These are phyloP conservation scores for Cucurbita argyrosperma DNA, from an alignment of 306 rosid genomes.

Conservation along the genomic window DNA sequence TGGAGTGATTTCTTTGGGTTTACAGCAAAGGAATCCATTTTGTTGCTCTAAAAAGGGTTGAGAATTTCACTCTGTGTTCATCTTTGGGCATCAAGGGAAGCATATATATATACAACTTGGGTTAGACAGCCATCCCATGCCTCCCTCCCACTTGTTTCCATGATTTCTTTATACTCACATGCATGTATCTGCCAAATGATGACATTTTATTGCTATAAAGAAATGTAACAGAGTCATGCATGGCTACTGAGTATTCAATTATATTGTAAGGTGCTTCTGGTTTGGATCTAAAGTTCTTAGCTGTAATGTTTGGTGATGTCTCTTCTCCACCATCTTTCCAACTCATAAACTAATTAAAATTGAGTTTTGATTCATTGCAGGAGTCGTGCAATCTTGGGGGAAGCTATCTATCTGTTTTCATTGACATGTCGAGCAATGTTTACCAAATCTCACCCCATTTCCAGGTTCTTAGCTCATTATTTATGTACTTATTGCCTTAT, in stretches of 20 bases:
- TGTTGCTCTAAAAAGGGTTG: neutral
- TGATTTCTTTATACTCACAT: neutral
- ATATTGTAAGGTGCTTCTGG: constrained; percentile 1
- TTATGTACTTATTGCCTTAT: neutral
- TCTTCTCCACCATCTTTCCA: neutral
- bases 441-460: neutral
- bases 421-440: neutral
- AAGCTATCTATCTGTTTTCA: neutral
- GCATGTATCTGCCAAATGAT: neutral
- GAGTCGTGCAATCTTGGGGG: neutral
- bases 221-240: neutral
- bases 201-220: no score
- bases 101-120: neutral
- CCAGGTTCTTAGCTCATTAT: neutral
- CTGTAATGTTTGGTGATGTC: constrained; percentile 7
- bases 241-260: neutral
- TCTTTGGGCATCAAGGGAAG: neutral
- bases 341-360: neutral
- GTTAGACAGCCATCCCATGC: constrained; percentile 1
- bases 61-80: neutral
- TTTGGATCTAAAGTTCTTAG: constrained; percentile 15
- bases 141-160: constrained; percentile 5
- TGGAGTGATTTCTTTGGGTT: neutral
- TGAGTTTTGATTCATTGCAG: neutral
- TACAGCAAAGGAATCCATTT: constrained; percentile 6